These are phyloP conservation scores for Cystobasidium pallidum DNA, from an alignment of 1,284 basidiomycete species.

Conservation along the genomic window DNA sequence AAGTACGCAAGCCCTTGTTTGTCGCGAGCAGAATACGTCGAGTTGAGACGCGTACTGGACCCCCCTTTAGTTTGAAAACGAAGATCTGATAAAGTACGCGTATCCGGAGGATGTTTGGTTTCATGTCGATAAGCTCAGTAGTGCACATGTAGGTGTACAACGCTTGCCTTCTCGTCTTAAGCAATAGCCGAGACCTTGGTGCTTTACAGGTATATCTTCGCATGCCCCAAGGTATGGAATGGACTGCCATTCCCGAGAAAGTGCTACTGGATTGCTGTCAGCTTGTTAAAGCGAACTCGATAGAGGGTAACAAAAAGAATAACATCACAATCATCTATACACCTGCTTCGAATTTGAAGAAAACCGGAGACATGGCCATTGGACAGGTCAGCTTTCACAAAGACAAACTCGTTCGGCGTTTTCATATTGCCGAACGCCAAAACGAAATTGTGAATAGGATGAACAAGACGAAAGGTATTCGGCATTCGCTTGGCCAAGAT, in stretches of 20 bases:
- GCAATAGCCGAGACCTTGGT: neutral
- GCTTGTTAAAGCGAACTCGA: constrained; percentile 95
- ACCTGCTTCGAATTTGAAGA: constrained; percentile 65
- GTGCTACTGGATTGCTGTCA: constrained; percentile 84
- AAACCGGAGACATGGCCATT: constrained; percentile 94
- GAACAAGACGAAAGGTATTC: constrained; percentile 82
- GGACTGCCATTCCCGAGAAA: constrained; percentile 81
- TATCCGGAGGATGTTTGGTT: constrained; percentile 67
- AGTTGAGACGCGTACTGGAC: neutral
- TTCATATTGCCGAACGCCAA: constrained; percentile 77
- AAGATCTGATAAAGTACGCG: constrained; percentile 78
- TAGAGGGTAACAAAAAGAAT: constrained; percentile 98
- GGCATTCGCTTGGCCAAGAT: constrained; percentile 9
- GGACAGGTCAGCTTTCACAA: constrained; percentile 93
- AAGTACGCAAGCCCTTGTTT: constrained; percentile 61
- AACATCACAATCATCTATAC: constrained; percentile 94
- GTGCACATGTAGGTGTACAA: constrained; percentile 67
- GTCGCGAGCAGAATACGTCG: too few species aligned
- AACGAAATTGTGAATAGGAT: constrained; percentile 90
- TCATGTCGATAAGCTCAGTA: constrained; percentile 87
- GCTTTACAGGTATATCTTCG: constrained; percentile 73
- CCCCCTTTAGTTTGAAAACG: constrained; percentile 44
- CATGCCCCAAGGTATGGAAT: constrained; percentile 71
- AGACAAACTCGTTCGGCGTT: constrained; percentile 75
- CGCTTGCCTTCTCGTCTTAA: neutral